phyloP scores from a whole-genome alignment of 495 filamentous ascomycete species.

The Corynascus novoguineensis region DNA sequence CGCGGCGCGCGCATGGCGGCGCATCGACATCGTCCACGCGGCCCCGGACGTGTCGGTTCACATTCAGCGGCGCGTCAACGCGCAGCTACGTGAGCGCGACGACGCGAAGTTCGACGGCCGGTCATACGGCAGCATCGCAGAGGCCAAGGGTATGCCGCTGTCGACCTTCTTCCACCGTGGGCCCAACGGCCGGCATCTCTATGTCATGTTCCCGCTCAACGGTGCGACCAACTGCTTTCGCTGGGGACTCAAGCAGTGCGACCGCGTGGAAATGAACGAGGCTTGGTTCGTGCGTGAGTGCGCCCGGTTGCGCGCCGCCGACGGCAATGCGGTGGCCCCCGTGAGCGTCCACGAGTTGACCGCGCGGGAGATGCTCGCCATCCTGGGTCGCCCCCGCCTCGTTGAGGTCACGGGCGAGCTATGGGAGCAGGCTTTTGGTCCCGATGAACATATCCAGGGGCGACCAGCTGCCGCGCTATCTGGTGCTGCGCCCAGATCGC shows the following conservation, averaged over 20 bases:
- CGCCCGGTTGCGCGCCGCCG: not conserved
- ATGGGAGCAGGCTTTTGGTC: not conserved
- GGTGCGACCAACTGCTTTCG: not conserved
- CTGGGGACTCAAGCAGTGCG: not conserved
- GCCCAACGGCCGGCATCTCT: not conserved
- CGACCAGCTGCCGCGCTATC: not conserved
- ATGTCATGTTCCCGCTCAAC: not conserved
- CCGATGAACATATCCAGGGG: no score
- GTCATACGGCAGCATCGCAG: not conserved
- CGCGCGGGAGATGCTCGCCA: constrained; percentile 5
- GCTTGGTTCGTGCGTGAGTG: not conserved
- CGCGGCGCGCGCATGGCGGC: not conserved
- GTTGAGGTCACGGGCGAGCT: not conserved
- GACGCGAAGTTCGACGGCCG: no score
- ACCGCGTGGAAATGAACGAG: not conserved
- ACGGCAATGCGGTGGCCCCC: not conserved
- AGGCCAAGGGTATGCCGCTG: not conserved
- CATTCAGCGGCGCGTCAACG: no score
- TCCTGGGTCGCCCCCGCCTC: not conserved
- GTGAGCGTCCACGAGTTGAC: not conserved
- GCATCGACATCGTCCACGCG: not conserved
- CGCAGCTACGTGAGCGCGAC: no score
- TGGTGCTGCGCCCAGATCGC: not conserved
- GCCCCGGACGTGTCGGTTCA: not conserved
- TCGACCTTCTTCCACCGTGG: not conserved